Evolutionary conservation across 495 filamentous ascomycete species (phyloP).

Genomic region (Aspergillus diversus): DNA sequence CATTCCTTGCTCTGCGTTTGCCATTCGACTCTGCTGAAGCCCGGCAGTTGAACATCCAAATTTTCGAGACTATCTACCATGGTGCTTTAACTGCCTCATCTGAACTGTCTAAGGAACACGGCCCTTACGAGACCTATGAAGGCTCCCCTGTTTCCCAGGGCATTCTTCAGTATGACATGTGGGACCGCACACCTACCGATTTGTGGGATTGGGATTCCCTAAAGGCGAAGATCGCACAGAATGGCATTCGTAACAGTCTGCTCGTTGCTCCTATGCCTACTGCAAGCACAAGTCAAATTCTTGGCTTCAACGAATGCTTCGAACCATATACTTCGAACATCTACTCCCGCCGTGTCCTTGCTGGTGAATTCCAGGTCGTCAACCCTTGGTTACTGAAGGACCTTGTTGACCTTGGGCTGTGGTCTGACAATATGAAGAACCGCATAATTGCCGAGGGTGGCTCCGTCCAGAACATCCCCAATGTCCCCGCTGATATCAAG

Average conservation of each 20-base stretch:
- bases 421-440: slow-evolving; percentile 99
- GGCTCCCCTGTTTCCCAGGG: slow-evolving; percentile 95
- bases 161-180: slow-evolving; percentile 98
- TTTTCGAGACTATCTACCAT: slow-evolving; percentile 99
- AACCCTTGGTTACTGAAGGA: slow-evolving; percentile 99
- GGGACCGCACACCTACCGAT: slow-evolving; percentile 87
- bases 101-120: slow-evolving; percentile 78
- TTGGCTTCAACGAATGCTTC: slow-evolving; percentile 99
- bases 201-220: slow-evolving; percentile 95
- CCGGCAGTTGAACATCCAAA: slow-evolving; percentile 91
- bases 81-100: slow-evolving; percentile 87
- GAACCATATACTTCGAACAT: slow-evolving; percentile 99
- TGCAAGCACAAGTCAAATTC: slow-evolving; percentile 92
- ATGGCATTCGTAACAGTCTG: slow-evolving; percentile 92
- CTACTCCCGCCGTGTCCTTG: slow-evolving; percentile 96
- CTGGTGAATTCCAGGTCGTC: slow-evolving; percentile 98
- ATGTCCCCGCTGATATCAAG: slow-evolving; percentile 95
- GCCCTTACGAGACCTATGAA: slow-evolving; percentile 85
- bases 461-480: slow-evolving; percentile 94
- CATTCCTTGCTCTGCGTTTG: slow-evolving; percentile 93
- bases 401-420: slow-evolving; percentile 94
- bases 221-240: slow-evolving; percentile 87
- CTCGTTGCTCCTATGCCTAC: slow-evolving; percentile 98
- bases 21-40: slow-evolving; percentile 97
- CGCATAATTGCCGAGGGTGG: slow-evolving; percentile 97